These are phyloP conservation scores for Erigeron canadensis DNA, from an alignment of 129 eudicot genomes.

Conservation along the genomic window DNA sequence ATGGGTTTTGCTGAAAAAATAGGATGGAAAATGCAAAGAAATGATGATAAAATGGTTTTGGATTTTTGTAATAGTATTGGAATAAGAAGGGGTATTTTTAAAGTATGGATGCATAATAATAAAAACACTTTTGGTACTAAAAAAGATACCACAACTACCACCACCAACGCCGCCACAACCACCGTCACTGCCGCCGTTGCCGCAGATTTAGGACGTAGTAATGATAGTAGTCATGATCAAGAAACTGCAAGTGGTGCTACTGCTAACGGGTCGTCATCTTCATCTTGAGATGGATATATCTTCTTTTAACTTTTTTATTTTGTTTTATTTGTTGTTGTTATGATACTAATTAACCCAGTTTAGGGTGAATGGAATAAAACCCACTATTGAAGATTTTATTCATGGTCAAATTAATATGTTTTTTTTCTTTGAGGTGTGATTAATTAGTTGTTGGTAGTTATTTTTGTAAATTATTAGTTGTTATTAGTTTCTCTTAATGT, in stretches of 20 bases:
- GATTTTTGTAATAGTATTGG: conserved; percentile 70
- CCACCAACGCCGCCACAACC: neutral
- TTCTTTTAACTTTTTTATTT: neutral
- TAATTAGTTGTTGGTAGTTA: neutral
- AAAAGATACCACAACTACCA: conserved; percentile 19
- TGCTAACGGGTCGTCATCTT: conserved; percentile 58
- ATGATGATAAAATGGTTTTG: conserved; percentile 46
- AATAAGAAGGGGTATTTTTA: conserved; percentile 56
- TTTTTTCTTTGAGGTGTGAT: neutral
- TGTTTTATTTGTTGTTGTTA: neutral
- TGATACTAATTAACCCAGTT: conserved; percentile 17
- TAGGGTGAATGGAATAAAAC: conserved; percentile 27
- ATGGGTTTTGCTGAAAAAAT: conserved; percentile 49
- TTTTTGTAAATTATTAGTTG: conserved; percentile 18
- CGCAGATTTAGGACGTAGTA: conserved; percentile 17
- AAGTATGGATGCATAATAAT: conserved; percentile 95
- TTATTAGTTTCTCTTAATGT: no score
- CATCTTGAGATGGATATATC: conserved; percentile 45
- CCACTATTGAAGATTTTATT: conserved; percentile 18
- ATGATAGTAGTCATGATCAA: conserved; percentile 17
- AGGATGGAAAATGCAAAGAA: conserved; percentile 78
- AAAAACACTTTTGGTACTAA: conserved; percentile 55
- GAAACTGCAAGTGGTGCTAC: conserved; percentile 30
- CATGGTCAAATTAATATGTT: neutral
- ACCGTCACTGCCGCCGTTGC: neutral